Evolutionary conservation across 139 green algal genomes (phyloP).

Genomic region (Tetradesmus lagerheimii): DNA sequence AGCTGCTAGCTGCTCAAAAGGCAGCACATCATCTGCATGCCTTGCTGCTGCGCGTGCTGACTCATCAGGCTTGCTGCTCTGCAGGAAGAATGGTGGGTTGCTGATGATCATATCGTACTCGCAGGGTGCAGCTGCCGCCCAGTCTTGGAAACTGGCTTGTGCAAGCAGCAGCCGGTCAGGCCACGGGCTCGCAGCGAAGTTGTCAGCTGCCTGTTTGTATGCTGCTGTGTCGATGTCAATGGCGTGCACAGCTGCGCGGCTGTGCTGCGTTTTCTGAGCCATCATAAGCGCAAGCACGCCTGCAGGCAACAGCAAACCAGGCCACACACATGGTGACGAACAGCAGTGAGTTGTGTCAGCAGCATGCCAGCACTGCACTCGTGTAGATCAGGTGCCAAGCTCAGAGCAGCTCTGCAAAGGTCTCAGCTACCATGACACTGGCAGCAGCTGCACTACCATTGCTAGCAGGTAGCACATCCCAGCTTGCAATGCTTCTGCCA

Average conservation of each 20-base stretch:
- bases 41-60: slow-evolving; percentile 45
- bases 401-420: too few relatives aligned
- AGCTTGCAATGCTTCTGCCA: too few relatives aligned
- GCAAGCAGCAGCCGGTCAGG: slow-evolving; percentile 20
- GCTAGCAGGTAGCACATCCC: too few relatives aligned
- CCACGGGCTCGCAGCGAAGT: slow-evolving; percentile 52
- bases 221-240: slow-evolving; percentile 57
- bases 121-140: slow-evolving; percentile 17
- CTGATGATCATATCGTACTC: slow-evolving; percentile 61
- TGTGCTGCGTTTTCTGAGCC: slow-evolving; percentile 51
- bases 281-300: slow-evolving; percentile 65
- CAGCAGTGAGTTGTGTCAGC: background rate
- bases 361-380: background rate
- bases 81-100: slow-evolving; percentile 67
- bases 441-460: background rate
- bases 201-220: slow-evolving; percentile 48
- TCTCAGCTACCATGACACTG: too few relatives aligned
- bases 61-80: slow-evolving; percentile 50
- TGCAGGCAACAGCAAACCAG: too few relatives aligned
- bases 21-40: slow-evolving; percentile 59
- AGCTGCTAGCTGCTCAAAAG: slow-evolving; percentile 50
- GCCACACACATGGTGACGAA: background rate
- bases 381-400: too few relatives aligned
- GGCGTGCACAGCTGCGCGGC: slow-evolving; percentile 31
- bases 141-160: slow-evolving; percentile 55